Base-by-base conservation (phyloP, 1,139 yeast genomes). In the Pichiaceae sp. region DNA sequence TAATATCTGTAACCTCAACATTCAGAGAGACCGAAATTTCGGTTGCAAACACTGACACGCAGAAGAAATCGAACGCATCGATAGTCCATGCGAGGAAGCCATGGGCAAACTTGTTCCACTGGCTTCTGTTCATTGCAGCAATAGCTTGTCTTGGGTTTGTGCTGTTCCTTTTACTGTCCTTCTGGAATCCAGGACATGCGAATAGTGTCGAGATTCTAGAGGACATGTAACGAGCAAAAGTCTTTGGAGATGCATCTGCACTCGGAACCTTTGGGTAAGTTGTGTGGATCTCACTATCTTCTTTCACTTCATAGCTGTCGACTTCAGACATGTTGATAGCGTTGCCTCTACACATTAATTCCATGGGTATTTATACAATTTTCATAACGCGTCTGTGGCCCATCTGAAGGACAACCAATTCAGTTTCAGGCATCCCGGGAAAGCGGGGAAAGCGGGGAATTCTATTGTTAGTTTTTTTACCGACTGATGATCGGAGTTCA, bases 21-120 rank as follows among this genome's bases (percentile, higher is more conserved):
- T 59, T 54, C 19, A 74, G 58, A 1, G 67, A 44, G 12, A 43
- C 49, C 4, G 78, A 75, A 27, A 72, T 64, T 3, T 57, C 63
- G 2, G 68, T 46, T 6, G 68, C 72, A 39, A 64, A 53, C 1
- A 67, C 65, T 9, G 72, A 62, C 5, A 70, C 75, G 43, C 67
- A 59, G 48, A 72, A 72, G 50, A 69, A 72, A 49, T 72, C 78
- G 60, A 72, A 56, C 5, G 76, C 60, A 49, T 72, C 78, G 34
- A 68, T 52, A 1, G 69, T 57, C 78, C 78, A 72, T 4, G 68
- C 74, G 31, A 60, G 46, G 39, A 62, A 67, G 2, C 75, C 78
- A 42, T 68, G 48, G 30, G 57, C 44, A 48, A 66, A 69, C 39
- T 63, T 64, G 43, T 60, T 66, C 75, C 75, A 67, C 36, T 64